phyloP scores from a whole-genome alignment of 805 yeast species.

The Metschnikowia dekortorum region DNA sequence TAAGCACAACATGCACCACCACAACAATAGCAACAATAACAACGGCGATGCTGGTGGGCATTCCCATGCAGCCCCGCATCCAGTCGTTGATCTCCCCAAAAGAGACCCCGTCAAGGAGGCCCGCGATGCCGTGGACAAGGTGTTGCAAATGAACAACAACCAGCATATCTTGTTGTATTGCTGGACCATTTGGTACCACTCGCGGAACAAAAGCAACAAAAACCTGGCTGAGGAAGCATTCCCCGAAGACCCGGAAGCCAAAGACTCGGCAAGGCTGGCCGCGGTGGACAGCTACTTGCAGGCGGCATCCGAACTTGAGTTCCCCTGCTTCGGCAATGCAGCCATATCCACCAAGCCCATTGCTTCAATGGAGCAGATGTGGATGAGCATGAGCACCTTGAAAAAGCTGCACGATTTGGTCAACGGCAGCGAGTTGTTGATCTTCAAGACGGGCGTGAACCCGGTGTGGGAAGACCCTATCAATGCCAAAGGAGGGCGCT shows the following conservation, averaged over 20 bases:
- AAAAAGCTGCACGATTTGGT: conserved; percentile 37
- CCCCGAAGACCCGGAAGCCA: conserved; percentile 12
- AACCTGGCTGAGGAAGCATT: conserved; percentile 13
- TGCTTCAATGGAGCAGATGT: conserved; percentile 50
- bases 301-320: conserved; percentile 41
- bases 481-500: conserved; percentile 58
- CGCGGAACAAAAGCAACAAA: conserved; percentile 25
- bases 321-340: conserved; percentile 24
- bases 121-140: conserved; percentile 22
- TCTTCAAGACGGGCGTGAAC: conserved; percentile 55
- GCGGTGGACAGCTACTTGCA: conserved; percentile 44
- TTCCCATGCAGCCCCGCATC: background rate
- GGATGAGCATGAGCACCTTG: conserved; percentile 40
- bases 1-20: conserved; percentile 6
- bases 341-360: conserved; percentile 25
- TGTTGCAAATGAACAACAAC: conserved; percentile 8
- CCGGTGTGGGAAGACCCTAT: conserved; percentile 69
- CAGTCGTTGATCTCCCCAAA: conserved; percentile 27
- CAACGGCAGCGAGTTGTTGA: conserved; percentile 48
- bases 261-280: conserved; percentile 16
- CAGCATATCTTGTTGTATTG: conserved; percentile 43
- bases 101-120: conserved; percentile 34
- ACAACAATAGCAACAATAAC: conserved; percentile 1
- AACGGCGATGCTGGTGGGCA: background rate
- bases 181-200: conserved; percentile 50